Conservation (phyloP, 805 yeast species). For the Pichia insulana region DNA sequence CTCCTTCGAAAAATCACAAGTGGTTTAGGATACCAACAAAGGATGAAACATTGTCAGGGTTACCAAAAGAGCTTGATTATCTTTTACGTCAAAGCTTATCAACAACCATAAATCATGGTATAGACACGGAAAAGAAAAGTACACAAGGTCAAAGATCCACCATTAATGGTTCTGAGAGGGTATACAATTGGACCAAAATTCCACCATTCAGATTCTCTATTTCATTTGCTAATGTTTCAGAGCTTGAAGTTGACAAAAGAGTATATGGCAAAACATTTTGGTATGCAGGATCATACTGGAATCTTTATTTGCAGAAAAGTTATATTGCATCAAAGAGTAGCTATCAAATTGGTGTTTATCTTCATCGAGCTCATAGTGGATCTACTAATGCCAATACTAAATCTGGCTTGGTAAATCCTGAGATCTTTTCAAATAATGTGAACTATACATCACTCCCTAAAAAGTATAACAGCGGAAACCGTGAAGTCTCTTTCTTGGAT, state of each 20-base stretch:
- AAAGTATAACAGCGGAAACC: conserved; percentile 3
- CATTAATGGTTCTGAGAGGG: conserved; percentile 11
- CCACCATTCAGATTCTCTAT: conserved; percentile 51
- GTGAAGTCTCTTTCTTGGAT: no score
- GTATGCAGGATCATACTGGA: conserved; percentile 60
- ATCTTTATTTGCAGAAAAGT: conserved; percentile 43
- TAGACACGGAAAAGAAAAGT: no score
- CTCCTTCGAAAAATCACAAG: conserved; percentile 21
- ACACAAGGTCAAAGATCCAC: conserved; percentile 14
- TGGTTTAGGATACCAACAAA: conserved; percentile 37
- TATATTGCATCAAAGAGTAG: conserved; percentile 31
- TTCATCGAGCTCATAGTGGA: conserved; percentile 38
- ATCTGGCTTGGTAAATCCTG: conserved; percentile 33
- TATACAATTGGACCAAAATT: conserved; percentile 32
- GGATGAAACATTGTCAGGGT: conserved; percentile 40
- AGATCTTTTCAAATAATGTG: conserved; percentile 25
- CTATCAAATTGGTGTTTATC: conserved; percentile 46
- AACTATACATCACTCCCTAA: conserved; percentile 22
- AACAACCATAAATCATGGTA: conserved; percentile 5
- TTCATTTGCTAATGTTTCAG: conserved; percentile 40
- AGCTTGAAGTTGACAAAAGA: conserved; percentile 36
- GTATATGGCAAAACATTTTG: conserved; percentile 44
- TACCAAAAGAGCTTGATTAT: conserved; percentile 31
- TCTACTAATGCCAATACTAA: conserved; percentile 29
- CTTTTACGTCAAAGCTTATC: conserved; percentile 8